Base-by-base conservation (phyloP, 2,329 filamentous ascomycete genomes). In the Ceratocystis harringtonii region DNA sequence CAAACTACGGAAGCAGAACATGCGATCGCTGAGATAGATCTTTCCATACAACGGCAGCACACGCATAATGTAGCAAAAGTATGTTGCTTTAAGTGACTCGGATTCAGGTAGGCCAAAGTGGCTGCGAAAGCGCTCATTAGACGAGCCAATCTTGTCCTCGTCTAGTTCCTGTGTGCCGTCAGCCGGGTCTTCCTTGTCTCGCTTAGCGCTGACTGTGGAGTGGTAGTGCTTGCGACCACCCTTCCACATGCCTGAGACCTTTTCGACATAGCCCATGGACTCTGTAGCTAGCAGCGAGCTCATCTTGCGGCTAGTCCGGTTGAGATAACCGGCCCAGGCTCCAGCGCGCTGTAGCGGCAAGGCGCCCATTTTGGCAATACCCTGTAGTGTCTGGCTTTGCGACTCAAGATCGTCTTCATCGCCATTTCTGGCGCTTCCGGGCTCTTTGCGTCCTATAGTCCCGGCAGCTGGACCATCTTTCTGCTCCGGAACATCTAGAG, bases 181-280 rank as follows among this genome's bases (percentile, higher is more conserved):
- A 15, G 64, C 63, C 32, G 80, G 78, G n/a, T 83, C 79, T 17
- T 84, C 81, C 57, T 84, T 81, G 1, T 78, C 77, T 36, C 76
- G 77, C 52, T 81, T 75, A 25, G 77, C 80, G 57, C 76, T 74
- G 79, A 79, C 55, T 83, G 36, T 88, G 44, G 57, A 28, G 62
- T 87, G 85, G 71, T 97, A 99, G 74, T 97, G 92, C 71, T 87
- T 91, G 70, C 87, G 86, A 12, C 90, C 90, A 43, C 94, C 94
- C 70, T 91, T 89, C 85, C 94, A 94, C 89, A 97, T 97, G 45
- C 91, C 92, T 0, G 92, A 95, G 0, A 97, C 92, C 74, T 96
- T 97, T 72, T 95, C 92, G 41, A 96, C 87, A 72, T 97, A 97
- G 1, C 90, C 91, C 86, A 96, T 95, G 0, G 92, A 95, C 73